Base-by-base conservation (phyloP, 371 early-diverging fungal species). In the Circinella minor region DNA sequence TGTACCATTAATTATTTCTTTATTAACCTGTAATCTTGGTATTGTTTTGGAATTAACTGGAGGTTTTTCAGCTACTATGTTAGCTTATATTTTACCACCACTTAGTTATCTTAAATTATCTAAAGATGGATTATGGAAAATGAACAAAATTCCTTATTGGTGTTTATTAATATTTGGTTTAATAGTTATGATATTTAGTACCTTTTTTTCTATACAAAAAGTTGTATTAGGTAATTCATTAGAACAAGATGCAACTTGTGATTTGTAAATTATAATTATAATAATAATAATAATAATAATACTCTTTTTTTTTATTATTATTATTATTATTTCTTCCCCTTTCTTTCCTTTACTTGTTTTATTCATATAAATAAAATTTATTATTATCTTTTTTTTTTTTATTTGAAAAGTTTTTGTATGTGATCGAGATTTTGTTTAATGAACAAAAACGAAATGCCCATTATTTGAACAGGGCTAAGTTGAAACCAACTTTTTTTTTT, bases 21-120 rank as follows among this genome's bases (percentile, higher is more conserved):
- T 92, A 36, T 66, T 86, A 20, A 91, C 91, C 4, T 90, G 91
- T 66, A 84, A 93, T 63, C 78, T 94, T 43, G 93, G 93, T 6
- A 86, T 92, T 68, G 86, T 93, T 9, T 75, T 93, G 36, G 94
- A 94, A 73, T 70, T 94, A 59, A 93, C 93, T 0, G 94, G 94
- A 13, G 92, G 89, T 4, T 83, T 92, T 74, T 91, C 93, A 2
- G 93, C 94, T 0, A 92, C 93, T 7, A 90, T 89, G n/a, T 71
- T 93, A 67, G 93, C 94, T 6, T 93, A 90, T 76, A 91, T 93
- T 55, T 63, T 93, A 37, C 94, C 94, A 9, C 88, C 93, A 0
- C 78, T 89, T 0, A 90, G 91, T 63, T 92, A 88, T 61, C 74
- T 93, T 46, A 88, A 86, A 57, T 71, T 93, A 59, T 72, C 90